These are phyloP conservation scores for Corylus heterophylla DNA, from an alignment of 306 rosid species.

Conservation along the genomic window DNA sequence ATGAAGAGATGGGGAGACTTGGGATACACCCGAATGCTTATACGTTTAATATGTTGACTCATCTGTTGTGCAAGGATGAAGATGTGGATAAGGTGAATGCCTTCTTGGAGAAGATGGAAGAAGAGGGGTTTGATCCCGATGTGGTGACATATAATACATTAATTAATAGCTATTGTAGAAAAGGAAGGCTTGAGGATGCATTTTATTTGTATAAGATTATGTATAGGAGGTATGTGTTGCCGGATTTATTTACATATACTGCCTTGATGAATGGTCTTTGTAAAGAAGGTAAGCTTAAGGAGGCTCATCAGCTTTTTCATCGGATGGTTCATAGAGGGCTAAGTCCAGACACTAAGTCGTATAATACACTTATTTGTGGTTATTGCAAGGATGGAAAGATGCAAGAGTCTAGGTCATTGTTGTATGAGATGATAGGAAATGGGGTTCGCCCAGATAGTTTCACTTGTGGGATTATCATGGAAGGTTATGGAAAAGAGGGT, in stretches of 20 bases:
- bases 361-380: slow-evolving; percentile 72
- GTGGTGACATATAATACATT: slow-evolving; percentile 76
- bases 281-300: slow-evolving; percentile 57
- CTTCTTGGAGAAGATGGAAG: slow-evolving; percentile 88
- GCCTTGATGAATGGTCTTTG: slow-evolving; percentile 89
- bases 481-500: slow-evolving; percentile 69
- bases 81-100: slow-evolving; percentile 68
- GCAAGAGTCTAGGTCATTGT: slow-evolving; percentile 51
- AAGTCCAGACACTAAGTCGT: slow-evolving; percentile 56
- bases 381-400: slow-evolving; percentile 65
- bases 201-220: slow-evolving; percentile 76
- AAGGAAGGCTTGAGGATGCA: slow-evolving; percentile 73
- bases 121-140: slow-evolving; percentile 88
- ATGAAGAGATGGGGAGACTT: slow-evolving; percentile 81
- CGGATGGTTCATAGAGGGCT: slow-evolving; percentile 75
- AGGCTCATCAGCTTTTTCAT: slow-evolving; percentile 93
- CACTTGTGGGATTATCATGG: slow-evolving; percentile 60
- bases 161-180: slow-evolving; percentile 71
- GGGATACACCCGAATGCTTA: slow-evolving; percentile 73
- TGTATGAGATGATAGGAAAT: slow-evolving; percentile 67
- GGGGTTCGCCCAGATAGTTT: slow-evolving; percentile 58
- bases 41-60: slow-evolving; percentile 76
- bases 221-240: slow-evolving; percentile 72
- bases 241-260: slow-evolving; percentile 71
- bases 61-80: slow-evolving; percentile 66